Evolutionary conservation across 116 monocot genomes (phyloP).

Genomic region (Papilionanthe hybrid): DNA sequence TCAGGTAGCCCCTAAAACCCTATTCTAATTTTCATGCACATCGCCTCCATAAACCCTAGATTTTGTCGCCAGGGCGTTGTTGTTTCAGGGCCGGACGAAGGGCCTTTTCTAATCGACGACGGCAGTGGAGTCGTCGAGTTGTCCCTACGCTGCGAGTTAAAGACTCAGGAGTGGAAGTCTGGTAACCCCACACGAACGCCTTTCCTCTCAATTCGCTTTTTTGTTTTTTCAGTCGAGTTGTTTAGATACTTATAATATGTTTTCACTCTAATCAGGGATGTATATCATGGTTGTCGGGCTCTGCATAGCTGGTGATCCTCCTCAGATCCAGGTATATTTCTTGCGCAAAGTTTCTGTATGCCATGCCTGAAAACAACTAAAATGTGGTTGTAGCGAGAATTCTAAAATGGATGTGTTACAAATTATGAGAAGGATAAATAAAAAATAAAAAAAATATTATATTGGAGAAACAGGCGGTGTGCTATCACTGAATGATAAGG

Average conservation of each 20-base stretch:
- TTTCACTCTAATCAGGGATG: slow-evolving; percentile 39
- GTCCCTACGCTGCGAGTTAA: slow-evolving; percentile 18
- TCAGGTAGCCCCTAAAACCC: slow-evolving; percentile 34
- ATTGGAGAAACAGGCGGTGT: no score
- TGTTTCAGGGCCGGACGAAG: slow-evolving; percentile 30
- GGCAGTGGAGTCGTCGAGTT: slow-evolving; percentile 66
- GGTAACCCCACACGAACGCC: slow-evolving; percentile 18
- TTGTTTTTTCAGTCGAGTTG: neutral
- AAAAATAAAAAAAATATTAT: no score
- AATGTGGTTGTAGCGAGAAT: no score
- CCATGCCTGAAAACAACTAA: neutral
- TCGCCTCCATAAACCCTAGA: neutral
- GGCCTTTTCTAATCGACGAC: slow-evolving; percentile 56
- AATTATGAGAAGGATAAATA: no score
- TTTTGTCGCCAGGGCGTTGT: slow-evolving; percentile 59
- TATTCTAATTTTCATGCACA: neutral
- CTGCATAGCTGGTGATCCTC: slow-evolving; percentile 20
- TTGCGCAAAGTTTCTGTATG: neutral
- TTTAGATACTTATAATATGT: neutral
- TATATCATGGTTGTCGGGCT: slow-evolving; percentile 81
- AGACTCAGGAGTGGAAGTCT: slow-evolving; percentile 31
- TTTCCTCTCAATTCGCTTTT: neutral
- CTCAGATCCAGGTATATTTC: slow-evolving; percentile 54
- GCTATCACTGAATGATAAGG: no score
- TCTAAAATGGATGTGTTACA: no score